These are phyloP conservation scores for Globisporangium spiculum DNA, from an alignment of 352 stramenopile species.

Conservation along the genomic window DNA sequence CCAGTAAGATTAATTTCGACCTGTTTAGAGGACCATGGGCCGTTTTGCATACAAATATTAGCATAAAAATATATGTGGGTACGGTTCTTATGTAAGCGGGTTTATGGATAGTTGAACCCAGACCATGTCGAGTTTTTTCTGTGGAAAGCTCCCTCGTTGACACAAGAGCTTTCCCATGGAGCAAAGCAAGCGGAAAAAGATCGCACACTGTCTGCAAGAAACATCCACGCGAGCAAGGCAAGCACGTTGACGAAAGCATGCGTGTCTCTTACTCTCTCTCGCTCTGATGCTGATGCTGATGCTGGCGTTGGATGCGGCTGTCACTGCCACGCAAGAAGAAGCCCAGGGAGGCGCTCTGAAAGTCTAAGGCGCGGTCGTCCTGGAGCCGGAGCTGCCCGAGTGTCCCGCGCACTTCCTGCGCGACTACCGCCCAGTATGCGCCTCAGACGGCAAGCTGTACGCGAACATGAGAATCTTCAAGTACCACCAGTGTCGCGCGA, in stretches of 20 bases:
- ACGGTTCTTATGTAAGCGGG: not conserved
- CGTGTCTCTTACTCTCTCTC: not conserved
- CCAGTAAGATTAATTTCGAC: not conserved
- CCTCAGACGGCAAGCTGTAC: constrained; percentile 54
- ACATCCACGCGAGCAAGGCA: not conserved
- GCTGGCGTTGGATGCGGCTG: not conserved
- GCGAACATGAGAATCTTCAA: constrained; percentile 52
- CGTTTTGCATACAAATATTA: not conserved
- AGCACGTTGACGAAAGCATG: not conserved
- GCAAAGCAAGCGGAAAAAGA: too few species aligned
- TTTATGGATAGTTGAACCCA: not conserved
- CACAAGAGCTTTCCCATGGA: not conserved
- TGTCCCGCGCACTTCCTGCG: constrained; percentile 45
- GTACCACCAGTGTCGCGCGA: constrained; percentile 51
- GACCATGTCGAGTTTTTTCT: not conserved
- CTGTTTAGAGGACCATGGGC: not conserved
- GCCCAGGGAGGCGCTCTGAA: not conserved
- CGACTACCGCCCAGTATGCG: constrained; percentile 48
- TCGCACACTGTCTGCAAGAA: too few species aligned
- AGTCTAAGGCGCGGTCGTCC: constrained; percentile 10
- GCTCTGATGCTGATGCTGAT: not conserved
- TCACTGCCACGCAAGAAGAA: not conserved
- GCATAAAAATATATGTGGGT: not conserved
- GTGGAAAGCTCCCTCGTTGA: not conserved
- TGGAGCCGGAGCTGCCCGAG: constrained; percentile 26